Conservation (phyloP, 495 filamentous ascomycete genomes). For the Aspergillus indologenus region DNA sequence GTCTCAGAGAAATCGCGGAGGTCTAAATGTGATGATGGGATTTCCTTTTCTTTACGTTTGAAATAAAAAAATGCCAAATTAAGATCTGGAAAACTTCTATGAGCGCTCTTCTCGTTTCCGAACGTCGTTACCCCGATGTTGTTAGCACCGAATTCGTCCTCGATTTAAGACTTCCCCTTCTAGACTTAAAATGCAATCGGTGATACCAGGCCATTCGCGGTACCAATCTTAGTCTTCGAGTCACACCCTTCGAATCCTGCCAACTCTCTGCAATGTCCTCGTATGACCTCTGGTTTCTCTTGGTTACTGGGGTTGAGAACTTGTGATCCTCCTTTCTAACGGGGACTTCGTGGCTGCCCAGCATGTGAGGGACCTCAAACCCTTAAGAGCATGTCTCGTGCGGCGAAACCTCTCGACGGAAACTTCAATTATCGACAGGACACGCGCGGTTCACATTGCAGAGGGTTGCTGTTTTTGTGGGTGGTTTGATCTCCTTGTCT, state of each 20-base stretch:
- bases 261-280: background rate
- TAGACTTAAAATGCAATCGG: conserved; percentile 24
- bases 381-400: background rate
- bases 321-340: conserved; percentile 21
- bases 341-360: conserved; percentile 1
- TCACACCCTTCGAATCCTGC: background rate
- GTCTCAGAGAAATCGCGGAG: conserved; percentile 97
- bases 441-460: background rate
- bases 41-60: conserved; percentile 44
- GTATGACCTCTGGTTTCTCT: background rate
- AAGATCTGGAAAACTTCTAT: conserved; percentile 32
- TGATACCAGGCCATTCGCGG: conserved; percentile 16
- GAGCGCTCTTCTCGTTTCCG: conserved; percentile 19
- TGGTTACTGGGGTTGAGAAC: background rate
- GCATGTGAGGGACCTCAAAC: conserved; percentile 12
- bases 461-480: background rate
- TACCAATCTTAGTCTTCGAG: conserved; percentile 1
- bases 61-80: conserved; percentile 46
- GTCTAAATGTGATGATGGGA: conserved; percentile 62
- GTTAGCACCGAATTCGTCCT: conserved; percentile 14
- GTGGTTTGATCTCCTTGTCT: background rate
- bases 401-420: background rate
- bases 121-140: conserved; percentile 15
- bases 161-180: conserved; percentile 11
- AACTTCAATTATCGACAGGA: background rate